Evolutionary conservation across 2,329 filamentous ascomycete species (phyloP), one percentile per base, ranked within the genome.

Genomic region (Nemania sp.): DNA sequence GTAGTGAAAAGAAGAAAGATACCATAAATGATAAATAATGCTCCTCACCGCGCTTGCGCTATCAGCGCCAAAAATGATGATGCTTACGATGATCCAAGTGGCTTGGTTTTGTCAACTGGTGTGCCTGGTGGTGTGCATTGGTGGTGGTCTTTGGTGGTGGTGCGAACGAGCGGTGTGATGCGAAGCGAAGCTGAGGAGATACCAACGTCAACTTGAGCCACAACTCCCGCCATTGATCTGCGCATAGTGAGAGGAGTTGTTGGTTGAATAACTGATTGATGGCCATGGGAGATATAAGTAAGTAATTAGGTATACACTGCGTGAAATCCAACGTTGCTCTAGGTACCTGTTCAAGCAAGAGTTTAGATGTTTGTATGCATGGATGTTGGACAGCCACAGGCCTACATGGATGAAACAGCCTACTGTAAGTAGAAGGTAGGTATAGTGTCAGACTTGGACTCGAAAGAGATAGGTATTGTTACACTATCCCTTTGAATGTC

Each of bases 111-210:
- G 25, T 7, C 7, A 29, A 29, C 7, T 29, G 25, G 25, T 29
- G 25, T 29, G 25, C n/a, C n/a, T n/a, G n/a, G n/a, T n/a, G n/a
- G n/a, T 29, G 25, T 29, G 25, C 25, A 4, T 13, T 39, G 3
- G 11, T 12, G 35, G 35, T 39, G 34, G 34, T 13, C 13, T 39
- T 4, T 39, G 35, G 35, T 39, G 15, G 49, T 54, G 43, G 35
- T 46, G 48, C 49, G 34, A 68, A 66, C 57, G 59, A 67, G 68
- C 67, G 68, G 67, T 69, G 67, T 67, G 40, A 43, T 9, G 15
- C 11, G 40, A 20, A 29, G 25, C 7, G 55, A 62, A 57, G 29
- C 18, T 15, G 43, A 7, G 54, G 45, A 25, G 29, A 46, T 60
- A 12, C n/a, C 32, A 53, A 15, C 0, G 42, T 56, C 12, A 25